These are phyloP conservation scores for Fusarium verticillioides DNA, from an alignment of 2,329 filamentous ascomycete genomes.

Conservation along the genomic window DNA sequence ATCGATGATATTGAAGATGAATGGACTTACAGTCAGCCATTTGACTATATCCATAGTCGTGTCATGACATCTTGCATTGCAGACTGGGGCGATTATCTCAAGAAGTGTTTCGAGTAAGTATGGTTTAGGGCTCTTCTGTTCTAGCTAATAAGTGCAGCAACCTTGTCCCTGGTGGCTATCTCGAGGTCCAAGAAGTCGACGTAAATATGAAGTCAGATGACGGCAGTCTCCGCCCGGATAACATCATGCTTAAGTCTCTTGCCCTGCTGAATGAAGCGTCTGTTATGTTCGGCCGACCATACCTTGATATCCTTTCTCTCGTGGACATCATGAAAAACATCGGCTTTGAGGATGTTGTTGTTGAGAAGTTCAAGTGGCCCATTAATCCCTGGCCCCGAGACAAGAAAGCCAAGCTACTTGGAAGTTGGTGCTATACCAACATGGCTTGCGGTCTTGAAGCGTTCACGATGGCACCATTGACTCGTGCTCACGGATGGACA, in stretches of 20 bases:
- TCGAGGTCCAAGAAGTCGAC: constrained; percentile 35
- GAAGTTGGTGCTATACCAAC: constrained; percentile 29
- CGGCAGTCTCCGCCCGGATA: constrained; percentile 30
- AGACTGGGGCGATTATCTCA: constrained; percentile 12
- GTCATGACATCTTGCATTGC: constrained; percentile 28
- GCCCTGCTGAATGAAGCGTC: constrained; percentile 37
- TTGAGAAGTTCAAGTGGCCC: constrained; percentile 34
- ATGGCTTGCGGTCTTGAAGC: constrained; percentile 29
- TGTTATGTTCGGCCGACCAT: constrained; percentile 34
- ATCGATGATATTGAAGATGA: constrained; percentile 36
- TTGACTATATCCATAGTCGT: constrained; percentile 35
- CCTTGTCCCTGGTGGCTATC: constrained; percentile 30
- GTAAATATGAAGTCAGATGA: constrained; percentile 28
- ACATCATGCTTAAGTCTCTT: constrained; percentile 34
- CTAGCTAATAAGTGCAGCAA: constrained; percentile 13
- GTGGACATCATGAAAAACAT: constrained; percentile 24
- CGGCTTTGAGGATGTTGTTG: constrained; percentile 34
- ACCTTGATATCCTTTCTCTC: constrained; percentile 27
- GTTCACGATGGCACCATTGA: constrained; percentile 31
- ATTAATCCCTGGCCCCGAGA: constrained; percentile 35
- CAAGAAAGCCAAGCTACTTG: constrained; percentile 26
- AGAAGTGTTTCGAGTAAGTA: constrained; percentile 9
- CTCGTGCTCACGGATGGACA: constrained; percentile 27
- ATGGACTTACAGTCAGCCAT: constrained; percentile 13
- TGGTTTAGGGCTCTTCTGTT: accelerated